A percentile compares a stretch with the other conserved stretches of the same genome.
Evolutionary conservation across 1,284 basidiomycete genomes (phyloP).

Genomic region (Ustilago trichophora): DNA sequence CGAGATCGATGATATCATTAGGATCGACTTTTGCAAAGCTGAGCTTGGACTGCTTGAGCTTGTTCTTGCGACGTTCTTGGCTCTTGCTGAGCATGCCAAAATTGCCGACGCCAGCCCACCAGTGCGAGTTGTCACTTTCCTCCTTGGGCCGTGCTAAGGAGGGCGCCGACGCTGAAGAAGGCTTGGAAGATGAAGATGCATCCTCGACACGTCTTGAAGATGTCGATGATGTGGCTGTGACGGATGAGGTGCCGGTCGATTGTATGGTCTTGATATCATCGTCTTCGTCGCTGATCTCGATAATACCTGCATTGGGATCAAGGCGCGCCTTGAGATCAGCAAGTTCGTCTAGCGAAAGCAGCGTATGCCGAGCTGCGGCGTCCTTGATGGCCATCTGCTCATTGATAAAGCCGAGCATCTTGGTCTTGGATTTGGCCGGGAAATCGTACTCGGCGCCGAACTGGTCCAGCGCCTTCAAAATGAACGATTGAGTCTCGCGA

Average conservation of each 20-base stretch:
- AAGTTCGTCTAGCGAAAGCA: conserved; percentile 55
- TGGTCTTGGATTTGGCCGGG: conserved; percentile 42
- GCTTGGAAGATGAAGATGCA: background rate
- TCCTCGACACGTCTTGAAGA: conserved; percentile 7
- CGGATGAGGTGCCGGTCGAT: background rate
- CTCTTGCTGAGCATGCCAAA: conserved; percentile 29
- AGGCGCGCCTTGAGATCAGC: conserved; percentile 53
- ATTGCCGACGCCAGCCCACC: conserved; percentile 44
- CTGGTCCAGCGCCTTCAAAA: conserved; percentile 54
- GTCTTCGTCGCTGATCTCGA: conserved; percentile 46
- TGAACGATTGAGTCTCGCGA: conserved; percentile 55
- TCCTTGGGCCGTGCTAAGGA: conserved; percentile 5
- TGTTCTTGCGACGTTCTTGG: conserved; percentile 32
- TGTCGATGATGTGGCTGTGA: background rate
- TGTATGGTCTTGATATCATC: conserved; percentile 25
- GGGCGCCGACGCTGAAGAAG: background rate
- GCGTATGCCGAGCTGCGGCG: conserved; percentile 43
- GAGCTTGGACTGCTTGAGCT: conserved; percentile 56
- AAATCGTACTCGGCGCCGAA: conserved; percentile 47
- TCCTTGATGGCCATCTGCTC: conserved; percentile 56
- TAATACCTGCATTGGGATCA: conserved; percentile 26
- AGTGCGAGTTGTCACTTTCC: conserved; percentile 33
- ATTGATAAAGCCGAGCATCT: conserved; percentile 57
- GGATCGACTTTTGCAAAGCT: conserved; percentile 42
- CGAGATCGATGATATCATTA: conserved; percentile 46